These are phyloP conservation scores for Nannochloropsis gaditana DNA, from an alignment of 108 stramenopile species.

Conservation along the genomic window DNA sequence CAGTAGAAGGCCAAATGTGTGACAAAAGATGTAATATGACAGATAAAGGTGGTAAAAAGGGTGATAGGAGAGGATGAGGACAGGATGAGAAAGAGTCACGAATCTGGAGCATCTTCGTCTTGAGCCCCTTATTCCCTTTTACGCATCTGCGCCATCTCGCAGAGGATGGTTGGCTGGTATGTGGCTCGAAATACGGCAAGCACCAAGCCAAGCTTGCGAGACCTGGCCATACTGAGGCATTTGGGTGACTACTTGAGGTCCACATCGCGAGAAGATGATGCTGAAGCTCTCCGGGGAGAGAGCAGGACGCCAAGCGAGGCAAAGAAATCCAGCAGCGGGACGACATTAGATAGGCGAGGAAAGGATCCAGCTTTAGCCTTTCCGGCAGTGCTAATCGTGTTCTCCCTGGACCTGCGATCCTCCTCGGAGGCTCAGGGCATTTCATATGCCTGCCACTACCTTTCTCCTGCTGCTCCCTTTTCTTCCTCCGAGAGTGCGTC, in stretches of 20 bases:
- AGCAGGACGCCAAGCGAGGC: too few relatives aligned
- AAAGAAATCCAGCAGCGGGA: too few relatives aligned
- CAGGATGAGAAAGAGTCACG: background rate
- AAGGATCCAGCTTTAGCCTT: too few relatives aligned
- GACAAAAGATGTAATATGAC: too few relatives aligned
- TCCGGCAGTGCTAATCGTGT: background rate
- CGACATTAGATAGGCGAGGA: too few relatives aligned
- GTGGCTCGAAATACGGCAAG: background rate
- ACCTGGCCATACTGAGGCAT: background rate
- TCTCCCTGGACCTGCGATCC: background rate
- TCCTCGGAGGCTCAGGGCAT: background rate
- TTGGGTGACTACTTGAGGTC: background rate
- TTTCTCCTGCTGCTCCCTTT: background rate
- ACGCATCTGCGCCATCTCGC: background rate
- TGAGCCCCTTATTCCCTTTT: background rate
- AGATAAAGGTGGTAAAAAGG: too few relatives aligned
- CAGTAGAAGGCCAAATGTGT: background rate
- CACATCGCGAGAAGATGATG: background rate
- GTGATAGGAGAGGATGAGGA: too few relatives aligned
- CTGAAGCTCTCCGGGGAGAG: too few relatives aligned
- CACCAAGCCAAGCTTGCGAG: constrained; percentile 16
- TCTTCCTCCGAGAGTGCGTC: background rate
- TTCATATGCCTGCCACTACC: background rate
- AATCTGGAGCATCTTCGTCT: background rate
- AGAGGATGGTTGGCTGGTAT: constrained; percentile 17